Evolutionary conservation across 2,329 filamentous ascomycete species (phyloP), one percentile per base, ranked within the genome.

Genomic region (Emmonsiellopsis sp.): DNA sequence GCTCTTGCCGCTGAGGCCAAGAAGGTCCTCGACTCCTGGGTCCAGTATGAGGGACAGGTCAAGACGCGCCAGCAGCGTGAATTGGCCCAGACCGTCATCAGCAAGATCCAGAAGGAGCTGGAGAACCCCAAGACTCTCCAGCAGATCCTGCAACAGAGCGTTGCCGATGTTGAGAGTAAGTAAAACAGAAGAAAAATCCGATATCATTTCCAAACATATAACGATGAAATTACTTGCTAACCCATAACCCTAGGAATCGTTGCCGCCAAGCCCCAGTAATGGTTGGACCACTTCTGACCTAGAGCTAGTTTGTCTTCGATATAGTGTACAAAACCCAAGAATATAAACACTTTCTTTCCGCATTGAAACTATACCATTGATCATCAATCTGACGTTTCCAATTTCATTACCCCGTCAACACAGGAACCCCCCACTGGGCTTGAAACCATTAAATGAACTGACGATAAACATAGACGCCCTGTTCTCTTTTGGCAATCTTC

Each of bases 1-100:
- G 87, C 90, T 64, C 80, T 98, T 62, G 90, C 90, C 55, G 79
- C 83, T 60, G 93, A 98, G 82, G 92, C 92, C 69, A 98, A 96
- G 86, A 68, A 81, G 57, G 93, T 97, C 56, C 85, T 98, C 61
- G 93, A 98, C 74, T 96, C 90, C 55, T 98, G 93, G 94, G 91
- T 97, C 61, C 87, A 93, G 72, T 98, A 98, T 76, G 93, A 98
- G 80, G 79, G 87, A 66, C 93, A 97, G 81, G 91, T 98, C 70
- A 98, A 97, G 87, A 87, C 92, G 80, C 87, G 93, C 73, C 90
- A 98, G 81, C 93, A 98, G 83, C 86, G 82, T 76, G 93, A 98
- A 82, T 84, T 98, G 62, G 89, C 93, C 60, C 85, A 95, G 71
- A 83, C 78, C 73, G 80, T 98, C 74, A 97, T 98, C 68, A 84